Evolutionary conservation across 2,329 filamentous ascomycete species (phyloP).

Genomic region (Botrytis tulipae): DNA sequence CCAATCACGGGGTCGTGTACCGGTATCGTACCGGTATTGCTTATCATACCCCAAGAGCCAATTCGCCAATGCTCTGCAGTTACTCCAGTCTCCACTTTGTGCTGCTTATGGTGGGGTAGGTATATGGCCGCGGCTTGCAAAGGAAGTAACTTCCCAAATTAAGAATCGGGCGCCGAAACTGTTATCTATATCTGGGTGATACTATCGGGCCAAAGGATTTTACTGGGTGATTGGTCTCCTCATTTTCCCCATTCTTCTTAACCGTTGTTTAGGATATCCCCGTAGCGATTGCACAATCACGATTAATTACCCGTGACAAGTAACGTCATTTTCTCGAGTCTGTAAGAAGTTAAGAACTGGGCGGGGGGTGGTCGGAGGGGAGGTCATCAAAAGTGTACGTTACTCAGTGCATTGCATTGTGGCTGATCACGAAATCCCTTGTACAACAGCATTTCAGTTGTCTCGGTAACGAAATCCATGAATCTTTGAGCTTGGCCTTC

Average conservation of each 20-base stretch:
- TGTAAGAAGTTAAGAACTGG: not conserved
- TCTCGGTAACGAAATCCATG: not conserved
- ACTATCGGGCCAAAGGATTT: not conserved
- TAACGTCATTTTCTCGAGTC: not conserved
- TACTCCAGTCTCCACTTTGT: not conserved
- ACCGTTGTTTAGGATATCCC: not conserved
- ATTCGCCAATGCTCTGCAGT: not conserved
- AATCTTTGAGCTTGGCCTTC: not conserved
- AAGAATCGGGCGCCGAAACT: not conserved
- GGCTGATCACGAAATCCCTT: not conserved
- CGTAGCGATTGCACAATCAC: not conserved
- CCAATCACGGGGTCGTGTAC: not conserved
- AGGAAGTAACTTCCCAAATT: not conserved
- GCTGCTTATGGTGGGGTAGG: not conserved
- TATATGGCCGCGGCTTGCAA: not conserved
- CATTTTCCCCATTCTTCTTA: not conserved
- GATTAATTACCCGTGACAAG: not conserved
- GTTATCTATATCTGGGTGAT: not conserved
- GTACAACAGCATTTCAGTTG: not conserved
- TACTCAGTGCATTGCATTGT: not conserved
- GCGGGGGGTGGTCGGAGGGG: too few species aligned
- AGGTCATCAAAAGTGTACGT: not conserved
- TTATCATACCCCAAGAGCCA: not conserved
- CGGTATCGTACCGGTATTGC: not conserved
- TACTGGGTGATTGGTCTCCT: not conserved